Evolutionary conservation across 192 early-diverging fungal genomes (phyloP).

Genomic region (Backusella tarrabulga): DNA sequence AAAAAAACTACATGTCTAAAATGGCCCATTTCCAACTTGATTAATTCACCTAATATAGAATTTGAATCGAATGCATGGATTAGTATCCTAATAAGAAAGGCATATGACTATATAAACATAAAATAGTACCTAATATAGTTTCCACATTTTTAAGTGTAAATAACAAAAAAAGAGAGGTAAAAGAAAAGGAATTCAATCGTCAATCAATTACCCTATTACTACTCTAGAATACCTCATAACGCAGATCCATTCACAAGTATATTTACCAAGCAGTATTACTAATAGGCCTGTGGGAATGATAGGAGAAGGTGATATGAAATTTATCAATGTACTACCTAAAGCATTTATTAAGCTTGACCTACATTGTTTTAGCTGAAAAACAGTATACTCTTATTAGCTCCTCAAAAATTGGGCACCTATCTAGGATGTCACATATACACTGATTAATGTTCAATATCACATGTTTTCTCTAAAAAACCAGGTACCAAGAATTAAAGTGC

Average conservation of each 20-base stretch:
- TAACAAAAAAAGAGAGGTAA: not conserved
- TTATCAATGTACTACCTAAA: not conserved
- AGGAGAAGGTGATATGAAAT: not conserved
- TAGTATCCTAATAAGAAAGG: not conserved
- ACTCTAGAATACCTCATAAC: not conserved
- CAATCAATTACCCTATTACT: not conserved
- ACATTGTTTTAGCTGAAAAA: not conserved
- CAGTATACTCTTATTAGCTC: not conserved
- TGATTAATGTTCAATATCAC: not conserved
- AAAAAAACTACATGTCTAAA: not conserved
- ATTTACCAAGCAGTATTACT: not conserved
- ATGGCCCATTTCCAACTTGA: not conserved
- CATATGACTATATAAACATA: not conserved
- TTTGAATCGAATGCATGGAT: not conserved
- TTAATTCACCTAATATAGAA: not conserved
- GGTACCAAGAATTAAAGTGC: not conserved
- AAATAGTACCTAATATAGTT: not conserved
- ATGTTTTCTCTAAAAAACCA: not conserved
- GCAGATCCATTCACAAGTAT: not conserved
- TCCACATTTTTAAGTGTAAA: not conserved
- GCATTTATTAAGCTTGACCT: not conserved
- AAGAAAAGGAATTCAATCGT: not conserved
- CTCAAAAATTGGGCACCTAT: not conserved
- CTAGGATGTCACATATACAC: constrained; percentile 1
- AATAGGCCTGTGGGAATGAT: not conserved